Evolutionary conservation across 2,329 filamentous ascomycete species (phyloP).

Genomic region (Colletotrichum sp.): DNA sequence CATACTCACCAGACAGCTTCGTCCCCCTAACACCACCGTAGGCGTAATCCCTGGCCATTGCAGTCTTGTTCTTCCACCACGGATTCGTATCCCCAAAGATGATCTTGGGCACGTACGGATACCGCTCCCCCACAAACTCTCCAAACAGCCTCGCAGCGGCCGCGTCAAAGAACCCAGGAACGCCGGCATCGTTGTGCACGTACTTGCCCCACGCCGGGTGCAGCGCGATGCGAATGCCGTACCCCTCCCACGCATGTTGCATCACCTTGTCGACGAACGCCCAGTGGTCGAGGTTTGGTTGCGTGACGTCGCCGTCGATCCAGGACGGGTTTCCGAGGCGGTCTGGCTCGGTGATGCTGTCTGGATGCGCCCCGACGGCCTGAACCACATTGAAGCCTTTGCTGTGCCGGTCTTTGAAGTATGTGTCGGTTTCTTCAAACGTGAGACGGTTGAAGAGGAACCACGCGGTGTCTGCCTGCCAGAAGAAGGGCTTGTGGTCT

Average conservation of each 20-base stretch:
- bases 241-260: background rate
- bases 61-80: background rate
- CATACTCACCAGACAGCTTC: background rate
- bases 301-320: background rate
- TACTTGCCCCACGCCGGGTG: background rate
- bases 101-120: background rate
- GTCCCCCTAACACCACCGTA: background rate
- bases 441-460: background rate
- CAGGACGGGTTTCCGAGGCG: background rate
- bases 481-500: background rate
- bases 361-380: background rate
- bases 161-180: background rate
- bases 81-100: background rate
- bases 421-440: background rate
- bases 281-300: background rate
- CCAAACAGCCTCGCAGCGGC: background rate
- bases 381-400: background rate
- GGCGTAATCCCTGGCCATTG: fast-evolving
- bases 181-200: background rate
- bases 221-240: background rate
- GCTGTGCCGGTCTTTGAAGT: background rate
- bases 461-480: background rate
- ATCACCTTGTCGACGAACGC: background rate
- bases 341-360: background rate
- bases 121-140: background rate